A percentile compares a stretch with the other conserved stretches of the same genome.
Conservation (phyloP, 805 yeast species). For the Suhomyces sp. region DNA sequence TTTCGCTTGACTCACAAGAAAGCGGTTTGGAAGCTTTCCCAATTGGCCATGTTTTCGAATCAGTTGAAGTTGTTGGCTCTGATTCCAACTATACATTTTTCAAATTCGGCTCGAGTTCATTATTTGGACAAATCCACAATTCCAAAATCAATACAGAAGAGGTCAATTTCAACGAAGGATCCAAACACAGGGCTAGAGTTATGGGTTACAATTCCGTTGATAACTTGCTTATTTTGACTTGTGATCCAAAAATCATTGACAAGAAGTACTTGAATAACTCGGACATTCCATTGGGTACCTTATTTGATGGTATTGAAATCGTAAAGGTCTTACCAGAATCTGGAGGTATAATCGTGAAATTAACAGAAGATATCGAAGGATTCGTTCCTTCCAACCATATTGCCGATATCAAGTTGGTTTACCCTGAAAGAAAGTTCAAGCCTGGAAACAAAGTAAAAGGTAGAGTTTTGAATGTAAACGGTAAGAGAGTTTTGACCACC, state of each 20-base stretch:
- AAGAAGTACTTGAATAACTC: conserved; percentile 63
- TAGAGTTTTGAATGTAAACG: conserved; percentile 57
- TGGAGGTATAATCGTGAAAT: conserved; percentile 63
- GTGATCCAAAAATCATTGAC: conserved; percentile 62
- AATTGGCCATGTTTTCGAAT: conserved; percentile 66
- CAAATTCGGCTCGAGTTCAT: conserved; percentile 50
- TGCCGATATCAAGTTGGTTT: conserved; percentile 76
- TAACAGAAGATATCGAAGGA: conserved; percentile 69
- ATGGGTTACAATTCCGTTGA: conserved; percentile 68
- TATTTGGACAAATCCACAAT: conserved; percentile 72
- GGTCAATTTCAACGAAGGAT: conserved; percentile 54
- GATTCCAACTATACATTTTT: conserved; percentile 57
- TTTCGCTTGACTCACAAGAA: conserved; percentile 29
- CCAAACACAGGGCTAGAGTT: conserved; percentile 74
- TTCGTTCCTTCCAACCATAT: conserved; percentile 72
- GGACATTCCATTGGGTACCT: conserved; percentile 77
- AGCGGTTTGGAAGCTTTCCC: conserved; percentile 62
- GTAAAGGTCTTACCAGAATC: conserved; percentile 52
- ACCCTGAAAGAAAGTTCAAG: conserved; percentile 91
- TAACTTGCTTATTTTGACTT: conserved; percentile 60
- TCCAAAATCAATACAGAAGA: conserved; percentile 60
- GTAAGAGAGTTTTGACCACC: conserved; percentile 57
- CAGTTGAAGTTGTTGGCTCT: conserved; percentile 56
- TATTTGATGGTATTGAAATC: conserved; percentile 51
- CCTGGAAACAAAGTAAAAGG: conserved; percentile 79